A percentile compares a stretch with the other conserved stretches of the same genome.
Evolutionary conservation across 495 filamentous ascomycete species (phyloP).

Genomic region (Neurospora sp.): DNA sequence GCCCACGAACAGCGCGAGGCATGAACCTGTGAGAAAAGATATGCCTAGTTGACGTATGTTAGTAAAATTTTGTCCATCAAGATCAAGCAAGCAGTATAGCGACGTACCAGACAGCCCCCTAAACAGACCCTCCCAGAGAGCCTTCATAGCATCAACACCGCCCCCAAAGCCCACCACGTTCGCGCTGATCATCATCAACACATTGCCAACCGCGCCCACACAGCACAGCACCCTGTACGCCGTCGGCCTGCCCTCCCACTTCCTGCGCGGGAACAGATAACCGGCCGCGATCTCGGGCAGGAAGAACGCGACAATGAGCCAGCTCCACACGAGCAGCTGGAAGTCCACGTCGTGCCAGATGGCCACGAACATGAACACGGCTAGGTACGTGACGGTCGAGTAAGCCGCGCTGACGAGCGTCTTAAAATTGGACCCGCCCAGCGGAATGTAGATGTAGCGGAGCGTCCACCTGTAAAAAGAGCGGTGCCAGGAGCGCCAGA

Average conservation of each 20-base stretch:
- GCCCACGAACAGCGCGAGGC: constrained; percentile 66
- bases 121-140: constrained; percentile 62
- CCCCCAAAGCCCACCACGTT: constrained; percentile 94
- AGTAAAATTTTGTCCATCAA: constrained; percentile 7
- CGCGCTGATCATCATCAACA: constrained; percentile 92
- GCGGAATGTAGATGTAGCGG: constrained; percentile 87
- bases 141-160: constrained; percentile 76
- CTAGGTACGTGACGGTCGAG: constrained; percentile 58
- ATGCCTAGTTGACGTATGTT: constrained; percentile 37
- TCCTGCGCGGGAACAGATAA: constrained; percentile 56
- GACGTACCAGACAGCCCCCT: constrained; percentile 56
- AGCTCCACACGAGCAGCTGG: constrained; percentile 90
- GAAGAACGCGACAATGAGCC: constrained; percentile 90
- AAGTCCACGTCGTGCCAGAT: constrained; percentile 97
- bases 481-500: constrained; percentile 95
- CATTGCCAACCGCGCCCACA: constrained; percentile 74
- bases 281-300: constrained; percentile 71
- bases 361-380: constrained; percentile 96
- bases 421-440: constrained; percentile 58
- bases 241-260: constrained; percentile 57
- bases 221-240: constrained; percentile 73
- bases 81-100: background rate
- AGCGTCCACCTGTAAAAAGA: constrained; percentile 90
- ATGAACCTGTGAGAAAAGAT: constrained; percentile 61
- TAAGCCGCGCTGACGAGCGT: constrained; percentile 25